A percentile compares a stretch with the other conserved stretches of the same genome.
These are phyloP conservation scores for Lentinus brumalis DNA, from an alignment of 768 basidiomycete genomes.

Conservation along the genomic window DNA sequence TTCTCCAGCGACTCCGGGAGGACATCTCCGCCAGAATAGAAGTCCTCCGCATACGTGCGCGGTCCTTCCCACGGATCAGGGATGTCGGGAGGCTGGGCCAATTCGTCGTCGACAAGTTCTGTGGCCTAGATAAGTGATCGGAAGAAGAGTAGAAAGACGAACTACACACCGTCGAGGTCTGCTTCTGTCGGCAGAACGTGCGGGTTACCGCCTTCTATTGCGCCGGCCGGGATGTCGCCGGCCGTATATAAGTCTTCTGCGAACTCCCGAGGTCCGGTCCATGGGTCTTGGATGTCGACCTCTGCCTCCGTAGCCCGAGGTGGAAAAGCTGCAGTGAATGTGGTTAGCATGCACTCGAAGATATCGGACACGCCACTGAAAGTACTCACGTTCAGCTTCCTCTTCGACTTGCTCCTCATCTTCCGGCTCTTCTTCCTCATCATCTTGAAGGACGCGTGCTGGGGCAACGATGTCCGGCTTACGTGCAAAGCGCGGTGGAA, in stretches of 20 bases:
- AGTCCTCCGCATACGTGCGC: slow-evolving; percentile 42
- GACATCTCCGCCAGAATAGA: slow-evolving; percentile 45
- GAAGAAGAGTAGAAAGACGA: background rate
- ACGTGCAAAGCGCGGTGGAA: slow-evolving; percentile 15
- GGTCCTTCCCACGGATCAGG: slow-evolving; percentile 44
- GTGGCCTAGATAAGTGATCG: slow-evolving; percentile 10
- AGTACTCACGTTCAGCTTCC: slow-evolving; percentile 1
- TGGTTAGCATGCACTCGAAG: background rate
- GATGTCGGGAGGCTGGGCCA: slow-evolving; percentile 28
- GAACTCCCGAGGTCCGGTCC: slow-evolving; percentile 41
- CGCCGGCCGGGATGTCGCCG: slow-evolving; percentile 35
- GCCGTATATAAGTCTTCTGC: slow-evolving; percentile 49
- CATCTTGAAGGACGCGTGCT: background rate
- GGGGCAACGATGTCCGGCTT: slow-evolving; percentile 5
- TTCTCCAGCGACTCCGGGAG: background rate
- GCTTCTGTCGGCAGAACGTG: slow-evolving; percentile 33
- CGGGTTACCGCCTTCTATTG: slow-evolving; percentile 16
- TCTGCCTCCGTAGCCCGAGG: slow-evolving; percentile 7
- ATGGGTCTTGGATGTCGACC: slow-evolving; percentile 41
- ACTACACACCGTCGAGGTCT: slow-evolving; percentile 7
- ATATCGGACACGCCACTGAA: too few species aligned
- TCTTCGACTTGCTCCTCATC: slow-evolving; percentile 50
- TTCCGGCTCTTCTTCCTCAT: slow-evolving; percentile 26
- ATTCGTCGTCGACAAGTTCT: slow-evolving; percentile 6
- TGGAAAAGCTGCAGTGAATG: background rate